Evolutionary conservation across 352 stramenopile species (phyloP), one percentile per base, ranked within the genome.

Genomic region (Aphanomyces astaci): DNA sequence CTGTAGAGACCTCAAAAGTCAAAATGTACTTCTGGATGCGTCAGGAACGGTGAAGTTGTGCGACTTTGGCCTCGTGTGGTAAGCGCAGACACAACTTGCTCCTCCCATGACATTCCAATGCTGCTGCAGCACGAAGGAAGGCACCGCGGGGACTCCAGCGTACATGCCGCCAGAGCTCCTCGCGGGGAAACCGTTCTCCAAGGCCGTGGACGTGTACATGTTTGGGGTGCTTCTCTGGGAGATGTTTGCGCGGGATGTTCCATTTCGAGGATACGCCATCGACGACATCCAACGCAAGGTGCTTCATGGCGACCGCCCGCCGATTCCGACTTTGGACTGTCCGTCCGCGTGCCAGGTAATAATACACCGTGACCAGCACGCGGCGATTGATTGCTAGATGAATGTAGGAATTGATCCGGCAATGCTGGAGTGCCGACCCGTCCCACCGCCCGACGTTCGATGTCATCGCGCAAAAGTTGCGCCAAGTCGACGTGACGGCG

Each of bases 181-280:
- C 22, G 81, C 72, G 25, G 80, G 84, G 10, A 81, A 80, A 5
- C 75, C 86, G 0, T 98, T 96, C 66, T 95, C 83, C 28, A 96
- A 94, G 66, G 79, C 77, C 0, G 89, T 97, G 33, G 90, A 98
- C 68, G 88, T 97, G 22, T 98, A 93, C 75, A 96, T 95, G 73
- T 97, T 96, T 75, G 92, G 89, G 15, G 78, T 98, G 49, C 73
- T 98, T 25, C 67, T 98, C 5, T 97, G 89, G 88, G 91, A 97
- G 77, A 83, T 98, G 48, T 91, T 92, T 72, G 78, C 81, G 48
- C 77, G 82, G 10, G 81, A 95, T 17, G 70, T 94, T 3, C 88
- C 88, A 4, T 96, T 95, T 53, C 73, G 78, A 60, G 79, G 81
- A 7, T 90, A 83, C 17, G 86, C 92, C 25, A 71, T 89, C 28